A percentile compares a stretch with the other conserved stretches of the same genome.
Evolutionary conservation across 768 basidiomycete species (phyloP).

Genomic region (Lentinula aciculospora): DNA sequence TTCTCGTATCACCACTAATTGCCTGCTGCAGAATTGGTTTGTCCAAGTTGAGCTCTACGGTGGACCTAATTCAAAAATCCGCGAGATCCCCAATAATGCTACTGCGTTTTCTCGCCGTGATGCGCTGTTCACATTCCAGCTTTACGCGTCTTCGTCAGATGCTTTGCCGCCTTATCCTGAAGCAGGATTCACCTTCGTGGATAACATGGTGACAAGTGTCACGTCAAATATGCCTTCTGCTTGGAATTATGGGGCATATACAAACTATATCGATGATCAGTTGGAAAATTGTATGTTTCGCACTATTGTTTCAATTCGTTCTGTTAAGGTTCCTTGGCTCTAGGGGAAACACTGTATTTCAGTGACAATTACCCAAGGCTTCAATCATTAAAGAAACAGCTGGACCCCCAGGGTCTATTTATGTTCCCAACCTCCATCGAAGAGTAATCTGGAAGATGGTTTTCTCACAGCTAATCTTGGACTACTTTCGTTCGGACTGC

Average conservation of each 20-base stretch:
- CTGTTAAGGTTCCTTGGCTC: no score
- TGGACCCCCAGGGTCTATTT: constrained; percentile 33
- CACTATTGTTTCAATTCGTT: no score
- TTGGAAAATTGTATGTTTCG: constrained; percentile 22
- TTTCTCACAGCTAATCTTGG: neutral
- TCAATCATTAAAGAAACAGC: constrained; percentile 22
- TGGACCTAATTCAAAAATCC: constrained; percentile 26
- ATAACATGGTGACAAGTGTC: constrained; percentile 16
- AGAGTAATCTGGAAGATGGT: constrained; percentile 1
- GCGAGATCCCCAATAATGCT: constrained; percentile 18
- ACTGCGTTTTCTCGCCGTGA: constrained; percentile 29
- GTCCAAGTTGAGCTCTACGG: constrained; percentile 24
- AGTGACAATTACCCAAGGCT: constrained; percentile 24
- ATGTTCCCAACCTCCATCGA: constrained; percentile 31
- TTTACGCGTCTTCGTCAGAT: constrained; percentile 25
- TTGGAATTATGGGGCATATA: constrained; percentile 15
- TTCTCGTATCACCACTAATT: no score
- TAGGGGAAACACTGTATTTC: constrained; percentile 30
- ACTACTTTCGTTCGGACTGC: neutral
- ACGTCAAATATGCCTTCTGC: constrained; percentile 5
- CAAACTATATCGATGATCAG: constrained; percentile 34
- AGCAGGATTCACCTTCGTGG: constrained; percentile 28
- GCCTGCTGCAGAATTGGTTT: constrained; percentile 16
- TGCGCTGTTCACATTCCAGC: constrained; percentile 27
- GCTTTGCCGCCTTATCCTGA: constrained; percentile 23